Evolutionary conservation across 2,329 filamentous ascomycete genomes (phyloP), one percentile per base, ranked within the genome.

Genomic region (Sporothrix euskadiensis): DNA sequence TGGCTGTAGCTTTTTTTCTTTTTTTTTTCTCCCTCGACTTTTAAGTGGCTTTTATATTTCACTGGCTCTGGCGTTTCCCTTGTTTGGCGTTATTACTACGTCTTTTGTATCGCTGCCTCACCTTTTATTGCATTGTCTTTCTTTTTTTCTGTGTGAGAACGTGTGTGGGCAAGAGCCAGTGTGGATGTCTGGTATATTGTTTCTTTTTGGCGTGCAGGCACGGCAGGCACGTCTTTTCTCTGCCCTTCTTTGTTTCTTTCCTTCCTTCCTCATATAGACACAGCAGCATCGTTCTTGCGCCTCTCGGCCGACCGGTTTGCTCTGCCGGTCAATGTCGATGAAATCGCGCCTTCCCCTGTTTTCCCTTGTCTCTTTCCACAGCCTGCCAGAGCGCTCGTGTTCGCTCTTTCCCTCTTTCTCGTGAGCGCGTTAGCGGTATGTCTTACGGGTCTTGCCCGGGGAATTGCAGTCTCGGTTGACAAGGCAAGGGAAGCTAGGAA

Each of bases 1-100:
- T 70, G 66, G 71, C 59, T 66, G 59, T 68, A 72, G 59, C 71
- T 73, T 16, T 59, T 32, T 69, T 59, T 68, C 57, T 52, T 56
- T 32, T 63, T 54, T 41, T 26, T 26, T 26, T 26, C 26, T 2
- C 26, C 26, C 54, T 69, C 52, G 14, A 49, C 41, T 66, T 47
- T 47, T 59, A 54, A 39, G 49, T 72, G 52, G 71, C 63, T 61
- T 59, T 54, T 61, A 49, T 59, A 63, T 39, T 52, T 65, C 44
- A 47, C 44, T 59, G 54, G 54, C 54, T 71, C 59, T 72, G 30
- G 54, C 44, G 44, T 71, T 69, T 52, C 57, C 52, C 57, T 61
- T 47, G 39, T 71, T 61, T 71, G 39, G 39, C 54, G 39, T 61
- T 71, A 49, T 61, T 61, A 30, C 69, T 61, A 30, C 52, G 52